Evolutionary conservation across 2,329 filamentous ascomycete genomes (phyloP), one percentile per base, ranked within the genome.

Genomic region (Helotiales sp.): DNA sequence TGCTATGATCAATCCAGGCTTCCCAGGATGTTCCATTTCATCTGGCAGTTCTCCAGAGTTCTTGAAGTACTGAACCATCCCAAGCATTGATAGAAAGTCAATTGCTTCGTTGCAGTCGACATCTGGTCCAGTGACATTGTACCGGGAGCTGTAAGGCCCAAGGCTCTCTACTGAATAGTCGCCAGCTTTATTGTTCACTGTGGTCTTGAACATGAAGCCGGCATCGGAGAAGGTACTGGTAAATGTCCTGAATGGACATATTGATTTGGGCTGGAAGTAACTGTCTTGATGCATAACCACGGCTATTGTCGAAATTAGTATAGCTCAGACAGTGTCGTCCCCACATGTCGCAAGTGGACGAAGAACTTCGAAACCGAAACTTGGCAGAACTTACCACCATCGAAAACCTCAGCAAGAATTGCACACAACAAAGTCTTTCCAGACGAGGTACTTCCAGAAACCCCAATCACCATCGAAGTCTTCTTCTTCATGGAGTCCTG

Each of bases 361-460:
- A 25, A 13, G 40, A 13, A 13, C 40, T 13, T 44, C 27, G 2
- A 24, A 27, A n/a, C n/a, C n/a, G 19, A n/a, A 15, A 19, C 22
- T 7, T 3, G 15, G 8, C 27, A 25, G 5, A 24, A 24, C 40
- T 44, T 44, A 48, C n/a, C 2, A 25, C 30, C 7, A n/a, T 29
- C 46, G 10, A 67, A 60, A 13, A 66, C 57, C 30, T 59, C 53
- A 5, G 52, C 34, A 5, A 68, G 55, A 17, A 68, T 55, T n/a
- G 59, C 36, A 2, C 66, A 55, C 7, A 68, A 50, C 0, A 60
- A 60, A 1, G 61, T 66, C 50, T 69, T 69, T 7, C 67, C 68
- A n/a, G 62, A 58, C 7, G 62, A 65, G 1, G 66, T 56, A 27
- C 54, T 53, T 8, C 68, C 68, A 1, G 60, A 61, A 9, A 69